phyloP scores from a whole-genome alignment of 2,329 filamentous ascomycete genomes.

The Aspergillus transmontanensis region DNA sequence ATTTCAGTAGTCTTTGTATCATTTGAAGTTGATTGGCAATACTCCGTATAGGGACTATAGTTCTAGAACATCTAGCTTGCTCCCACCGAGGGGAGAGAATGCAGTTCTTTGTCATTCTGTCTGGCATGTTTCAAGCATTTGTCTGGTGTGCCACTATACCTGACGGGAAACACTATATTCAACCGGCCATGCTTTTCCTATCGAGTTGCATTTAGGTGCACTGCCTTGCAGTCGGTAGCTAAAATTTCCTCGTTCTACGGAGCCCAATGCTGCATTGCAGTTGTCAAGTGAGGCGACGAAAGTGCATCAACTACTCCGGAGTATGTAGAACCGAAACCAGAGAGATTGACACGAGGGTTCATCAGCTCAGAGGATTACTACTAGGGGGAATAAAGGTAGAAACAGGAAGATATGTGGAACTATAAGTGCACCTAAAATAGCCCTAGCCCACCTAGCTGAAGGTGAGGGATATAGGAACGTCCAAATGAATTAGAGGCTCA shows the following conservation, averaged over 20 bases:
- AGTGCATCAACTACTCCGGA: too few relatives aligned
- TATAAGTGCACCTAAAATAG: not conserved
- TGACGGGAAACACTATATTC: too few relatives aligned
- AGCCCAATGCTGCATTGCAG: too few relatives aligned
- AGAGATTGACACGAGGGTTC: too few relatives aligned
- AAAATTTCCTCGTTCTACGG: not conserved
- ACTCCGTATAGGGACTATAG: not conserved
- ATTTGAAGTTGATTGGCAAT: not conserved
- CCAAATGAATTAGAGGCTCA: not conserved
- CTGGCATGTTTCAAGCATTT: not conserved
- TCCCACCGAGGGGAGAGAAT: not conserved
- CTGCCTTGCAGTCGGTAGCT: not conserved
- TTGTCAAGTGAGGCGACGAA: too few relatives aligned
- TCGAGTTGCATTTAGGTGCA: too few relatives aligned
- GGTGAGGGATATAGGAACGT: not conserved
- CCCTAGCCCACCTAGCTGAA: not conserved
- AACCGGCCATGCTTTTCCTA: too few relatives aligned
- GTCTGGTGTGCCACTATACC: too few relatives aligned
- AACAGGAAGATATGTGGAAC: not conserved
- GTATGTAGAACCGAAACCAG: too few relatives aligned
- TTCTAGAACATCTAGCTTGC: not conserved
- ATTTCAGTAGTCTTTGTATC: not conserved
- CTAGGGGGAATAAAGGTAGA: too few relatives aligned
- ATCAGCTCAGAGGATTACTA: too few relatives aligned
- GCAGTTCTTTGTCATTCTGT: not conserved